Evolutionary conservation across 169 alveolate genomes (phyloP), one percentile per base, ranked within the genome.

Genomic region (Plasmodium ovale): DNA sequence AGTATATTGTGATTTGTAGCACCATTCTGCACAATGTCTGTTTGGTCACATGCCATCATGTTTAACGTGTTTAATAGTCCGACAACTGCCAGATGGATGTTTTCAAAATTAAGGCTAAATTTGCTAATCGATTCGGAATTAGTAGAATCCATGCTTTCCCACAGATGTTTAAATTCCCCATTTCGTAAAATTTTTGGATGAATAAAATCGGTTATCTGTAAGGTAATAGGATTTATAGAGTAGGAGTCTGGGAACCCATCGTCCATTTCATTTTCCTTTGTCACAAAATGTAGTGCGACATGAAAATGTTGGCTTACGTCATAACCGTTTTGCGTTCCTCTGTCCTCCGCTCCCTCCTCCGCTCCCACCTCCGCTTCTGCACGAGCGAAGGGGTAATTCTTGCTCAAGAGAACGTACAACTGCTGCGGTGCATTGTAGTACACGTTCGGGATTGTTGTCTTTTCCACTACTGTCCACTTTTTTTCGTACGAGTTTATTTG

Each of bases 211-310:
- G 88, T 72, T 25, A 88, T 88, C 27, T 92, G 92, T 54, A 92
- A 44, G 23, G 72, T 69, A 7, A 92, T 3, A n/a, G 93, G 92
- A n/a, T 92, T 92, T 56, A 92, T 79, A 29, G 94, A 88, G 39
- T 88, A 92, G 21, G 92, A 58, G 35, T 92, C 94, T 19, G 89
- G 89, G 44, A 84, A 92, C 9, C 94, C 94, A 12, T 64, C 73
- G 56, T 56, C 85, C 44, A 53, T 64, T 79, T 79, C 90, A 49
- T 72, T 69, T 21, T 92, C 94, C 29, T 88, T 72, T 35, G 85
- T 72, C 12, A 84, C 64, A 33, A 92, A 92, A 53, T 77, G 88
- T 25, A 92, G 49, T 14, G 92, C 87, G 7, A 72, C 53, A 59
- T 88, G 82, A 47, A 88, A 82, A 21, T 71, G 51, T 47, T 92